A percentile compares a stretch with the other conserved stretches of the same genome.
These are phyloP conservation scores for Cyclotella baltica DNA, from an alignment of 108 stramenopile species.

Conservation along the genomic window DNA sequence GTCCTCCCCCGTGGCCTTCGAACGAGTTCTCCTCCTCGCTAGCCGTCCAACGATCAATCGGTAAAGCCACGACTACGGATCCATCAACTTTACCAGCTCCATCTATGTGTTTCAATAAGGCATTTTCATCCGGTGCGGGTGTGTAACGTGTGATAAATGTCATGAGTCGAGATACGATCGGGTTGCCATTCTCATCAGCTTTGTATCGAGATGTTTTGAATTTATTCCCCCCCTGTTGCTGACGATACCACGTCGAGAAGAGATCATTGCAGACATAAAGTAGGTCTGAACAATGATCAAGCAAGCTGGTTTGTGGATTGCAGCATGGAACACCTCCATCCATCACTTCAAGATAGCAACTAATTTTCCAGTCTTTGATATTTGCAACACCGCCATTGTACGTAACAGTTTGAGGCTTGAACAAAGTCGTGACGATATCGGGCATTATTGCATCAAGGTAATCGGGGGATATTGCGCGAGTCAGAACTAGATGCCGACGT, in stretches of 20 bases:
- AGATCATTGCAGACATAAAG: slow-evolving; percentile 77
- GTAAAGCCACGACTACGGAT: slow-evolving; percentile 85
- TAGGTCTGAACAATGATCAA: slow-evolving; percentile 64
- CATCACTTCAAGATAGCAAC: slow-evolving; percentile 93
- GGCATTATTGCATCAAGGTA: slow-evolving; percentile 86
- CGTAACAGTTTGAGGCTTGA: slow-evolving; percentile 82
- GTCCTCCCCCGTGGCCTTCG: slow-evolving; percentile 82
- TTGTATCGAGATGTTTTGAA: slow-evolving; percentile 26
- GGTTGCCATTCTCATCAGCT: slow-evolving; percentile 30
- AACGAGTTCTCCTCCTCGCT: slow-evolving; percentile 72
- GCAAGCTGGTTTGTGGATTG: slow-evolving; percentile 65
- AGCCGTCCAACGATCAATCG: slow-evolving; percentile 86
- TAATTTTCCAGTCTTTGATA: slow-evolving; percentile 89
- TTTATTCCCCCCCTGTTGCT: slow-evolving; percentile 83
- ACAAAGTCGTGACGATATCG: slow-evolving; percentile 54
- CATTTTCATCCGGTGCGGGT: slow-evolving; percentile 86
- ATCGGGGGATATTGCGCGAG: slow-evolving; percentile 62
- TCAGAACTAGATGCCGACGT: slow-evolving; percentile 78
- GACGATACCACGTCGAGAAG: slow-evolving; percentile 83
- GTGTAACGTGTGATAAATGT: slow-evolving; percentile 93
- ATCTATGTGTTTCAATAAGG: slow-evolving; percentile 89
- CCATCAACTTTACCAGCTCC: slow-evolving; percentile 93
- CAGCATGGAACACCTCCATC: slow-evolving; percentile 85
- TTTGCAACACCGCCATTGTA: slow-evolving; percentile 90
- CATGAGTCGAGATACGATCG: slow-evolving; percentile 77